Evolutionary conservation across 2,329 filamentous ascomycete genomes (phyloP), one percentile per base, ranked within the genome.

Genomic region (Lasiodiplodia sp.): DNA sequence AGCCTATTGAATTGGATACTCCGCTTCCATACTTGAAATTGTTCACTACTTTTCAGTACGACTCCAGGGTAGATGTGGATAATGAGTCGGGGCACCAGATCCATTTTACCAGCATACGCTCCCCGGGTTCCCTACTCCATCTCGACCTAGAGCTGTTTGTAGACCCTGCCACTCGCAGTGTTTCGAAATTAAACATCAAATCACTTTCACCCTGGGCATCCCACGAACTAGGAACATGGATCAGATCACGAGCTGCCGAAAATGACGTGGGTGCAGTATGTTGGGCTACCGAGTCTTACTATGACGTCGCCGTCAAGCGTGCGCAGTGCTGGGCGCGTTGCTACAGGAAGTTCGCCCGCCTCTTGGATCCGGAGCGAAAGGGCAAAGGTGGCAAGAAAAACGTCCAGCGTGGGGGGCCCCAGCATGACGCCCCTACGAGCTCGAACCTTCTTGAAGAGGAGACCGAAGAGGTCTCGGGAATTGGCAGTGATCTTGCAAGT

Each of bases 251-350:
- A 71, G 69, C 79, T 72, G 70, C 74, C 72, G 69, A 78, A 73
- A 75, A 76, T 80, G 91, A 92, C 70, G 77, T 92, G 0, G 85
- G 85, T 23, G 83, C 89, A 6, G 73, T 90, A 0, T 85, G 85
- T 4, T 92, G 89, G 89, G 89, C 89, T 0, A 88, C 92, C 83
- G 85, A 85, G 14, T 88, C 91, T 63, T 92, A 91, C 87, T 84
- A 89, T 70, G 86, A 89, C 2, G 77, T 90, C 1, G 87, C 89
- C 0, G 79, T 85, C 10, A 84, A 85, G 66, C 82, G 91, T 8
- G 90, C 90, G 0, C 81, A 81, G n/a, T 86, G 90, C 67, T 92
- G 90, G 90, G 81, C 82, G 28, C 80, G 78, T 1, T 79, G 91
- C 28, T 83, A 88, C 37, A 73, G 74, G 4, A 82, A 85, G 37